phyloP scores from a whole-genome alignment of 1,139 yeast genomes.

The Yarrowia galli region DNA sequence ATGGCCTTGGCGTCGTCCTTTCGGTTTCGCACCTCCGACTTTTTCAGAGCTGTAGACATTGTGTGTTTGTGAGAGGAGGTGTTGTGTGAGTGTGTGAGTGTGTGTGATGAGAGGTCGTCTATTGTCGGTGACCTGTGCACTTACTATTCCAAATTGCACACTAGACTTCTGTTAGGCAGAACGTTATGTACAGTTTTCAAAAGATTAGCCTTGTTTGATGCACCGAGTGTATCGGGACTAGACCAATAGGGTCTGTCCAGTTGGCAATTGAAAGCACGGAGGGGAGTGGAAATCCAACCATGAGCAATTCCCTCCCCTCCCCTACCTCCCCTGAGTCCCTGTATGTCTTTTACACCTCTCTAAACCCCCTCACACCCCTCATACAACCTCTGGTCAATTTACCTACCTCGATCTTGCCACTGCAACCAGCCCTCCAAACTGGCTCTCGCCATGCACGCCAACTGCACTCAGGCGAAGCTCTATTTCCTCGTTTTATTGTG shows the following conservation, averaged over 20 bases:
- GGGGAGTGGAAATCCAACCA: no score
- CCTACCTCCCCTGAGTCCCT: no score
- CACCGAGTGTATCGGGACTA: not conserved
- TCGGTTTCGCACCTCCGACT: constrained; percentile 27
- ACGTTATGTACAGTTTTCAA: not conserved
- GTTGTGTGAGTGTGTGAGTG: not conserved
- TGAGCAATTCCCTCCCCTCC: no score
- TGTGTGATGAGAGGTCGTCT: not conserved
- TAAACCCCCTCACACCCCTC: not conserved
- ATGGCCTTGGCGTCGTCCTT: constrained; percentile 35
- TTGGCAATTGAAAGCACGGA: no score
- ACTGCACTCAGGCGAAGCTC: constrained; percentile 28
- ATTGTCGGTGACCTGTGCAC: no score
- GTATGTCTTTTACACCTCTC: not conserved
- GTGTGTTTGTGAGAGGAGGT: not conserved
- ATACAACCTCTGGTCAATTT: not conserved
- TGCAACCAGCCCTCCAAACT: constrained; percentile 1
- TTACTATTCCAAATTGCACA: not conserved
- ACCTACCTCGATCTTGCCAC: constrained; percentile 1
- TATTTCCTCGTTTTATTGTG: not conserved
- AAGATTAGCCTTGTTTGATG: not conserved
- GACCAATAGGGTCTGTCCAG: not conserved
- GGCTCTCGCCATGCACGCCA: not conserved
- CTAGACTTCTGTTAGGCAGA: not conserved
- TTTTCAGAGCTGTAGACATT: constrained; percentile 24